A percentile compares a stretch with the other conserved stretches of the same genome.
Conservation (phyloP, 2,329 filamentous ascomycete species). For the Botrytis sinoallii region DNA sequence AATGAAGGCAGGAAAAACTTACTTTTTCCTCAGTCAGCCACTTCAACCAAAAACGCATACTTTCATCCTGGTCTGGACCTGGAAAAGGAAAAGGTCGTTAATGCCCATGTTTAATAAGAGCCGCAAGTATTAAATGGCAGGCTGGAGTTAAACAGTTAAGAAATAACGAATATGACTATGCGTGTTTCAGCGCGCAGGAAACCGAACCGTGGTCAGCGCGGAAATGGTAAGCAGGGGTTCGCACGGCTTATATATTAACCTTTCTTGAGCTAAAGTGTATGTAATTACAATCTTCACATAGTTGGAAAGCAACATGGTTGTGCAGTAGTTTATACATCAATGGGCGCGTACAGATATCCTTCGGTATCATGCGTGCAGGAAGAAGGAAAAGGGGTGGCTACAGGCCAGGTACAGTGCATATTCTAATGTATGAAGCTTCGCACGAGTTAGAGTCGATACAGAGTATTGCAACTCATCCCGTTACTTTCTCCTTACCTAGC, state of each 20-base stretch:
- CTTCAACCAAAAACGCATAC: constrained; percentile 1
- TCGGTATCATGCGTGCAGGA: not conserved
- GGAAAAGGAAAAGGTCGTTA: constrained; percentile 4
- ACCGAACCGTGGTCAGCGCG: constrained; percentile 14
- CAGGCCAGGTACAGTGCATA: not conserved
- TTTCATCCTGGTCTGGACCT: not conserved
- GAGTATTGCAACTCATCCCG: not conserved
- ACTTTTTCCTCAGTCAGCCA: constrained; percentile 19
- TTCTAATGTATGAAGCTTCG: not conserved
- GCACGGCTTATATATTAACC: constrained; percentile 13
- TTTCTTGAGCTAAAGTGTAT: constrained; percentile 9
- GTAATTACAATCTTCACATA: constrained; percentile 14
- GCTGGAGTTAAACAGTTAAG: not conserved
- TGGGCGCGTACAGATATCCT: not conserved
- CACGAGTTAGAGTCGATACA: not conserved
- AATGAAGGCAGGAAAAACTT: not conserved
- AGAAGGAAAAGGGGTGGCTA: not conserved
- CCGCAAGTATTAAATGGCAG: not conserved
- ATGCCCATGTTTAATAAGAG: constrained; percentile 5
- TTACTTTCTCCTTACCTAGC: not conserved
- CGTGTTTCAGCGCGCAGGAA: not conserved
- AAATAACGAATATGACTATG: constrained; percentile 1
- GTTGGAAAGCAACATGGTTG: not conserved
- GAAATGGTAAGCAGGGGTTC: constrained; percentile 11
- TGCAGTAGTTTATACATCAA: not conserved